Evolutionary conservation across 805 yeast genomes (phyloP).

Genomic region (Teunomyces stri): DNA sequence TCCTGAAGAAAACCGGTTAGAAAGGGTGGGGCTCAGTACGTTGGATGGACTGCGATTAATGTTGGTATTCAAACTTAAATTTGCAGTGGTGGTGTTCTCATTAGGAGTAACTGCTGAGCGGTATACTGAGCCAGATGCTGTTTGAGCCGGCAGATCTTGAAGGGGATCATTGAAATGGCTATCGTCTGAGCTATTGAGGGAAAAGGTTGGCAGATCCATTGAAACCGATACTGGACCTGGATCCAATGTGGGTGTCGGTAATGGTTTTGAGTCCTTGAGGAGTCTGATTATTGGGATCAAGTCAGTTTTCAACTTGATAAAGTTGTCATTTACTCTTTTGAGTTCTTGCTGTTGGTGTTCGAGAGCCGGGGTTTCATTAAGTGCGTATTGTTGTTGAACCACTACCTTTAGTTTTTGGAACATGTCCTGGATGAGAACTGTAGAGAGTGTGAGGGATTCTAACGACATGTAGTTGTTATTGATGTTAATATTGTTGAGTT

Average conservation of each 20-base stretch:
- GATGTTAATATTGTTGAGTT: conserved; percentile 29
- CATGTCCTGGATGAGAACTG: conserved; percentile 36
- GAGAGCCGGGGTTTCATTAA: conserved; percentile 14
- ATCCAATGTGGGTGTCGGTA: conserved; percentile 60
- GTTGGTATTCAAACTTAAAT: not conserved
- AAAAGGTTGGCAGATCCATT: conserved; percentile 30
- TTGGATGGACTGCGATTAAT: conserved; percentile 5
- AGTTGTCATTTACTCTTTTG: conserved; percentile 50
- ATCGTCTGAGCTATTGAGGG: conserved; percentile 17
- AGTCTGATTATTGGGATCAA: conserved; percentile 60
- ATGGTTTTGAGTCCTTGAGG: conserved; percentile 63
- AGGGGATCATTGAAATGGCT: conserved; percentile 10
- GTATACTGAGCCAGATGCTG: conserved; percentile 15
- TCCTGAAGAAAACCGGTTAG: conserved; percentile 38
- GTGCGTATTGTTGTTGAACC: conserved; percentile 15
- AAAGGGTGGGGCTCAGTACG: conserved; percentile 17
- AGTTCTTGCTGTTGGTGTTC: conserved; percentile 24
- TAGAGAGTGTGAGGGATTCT: conserved; percentile 37
- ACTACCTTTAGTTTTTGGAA: conserved; percentile 20
- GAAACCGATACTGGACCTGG: conserved; percentile 29
- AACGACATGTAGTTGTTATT: conserved; percentile 35
- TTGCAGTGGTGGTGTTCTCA: conserved; percentile 3
- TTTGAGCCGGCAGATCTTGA: conserved; percentile 11
- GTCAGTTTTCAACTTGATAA: conserved; percentile 59
- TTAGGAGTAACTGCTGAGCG: conserved; percentile 5